Conservation (phyloP, 306 rosid species). For the Vicia faba region DNA sequence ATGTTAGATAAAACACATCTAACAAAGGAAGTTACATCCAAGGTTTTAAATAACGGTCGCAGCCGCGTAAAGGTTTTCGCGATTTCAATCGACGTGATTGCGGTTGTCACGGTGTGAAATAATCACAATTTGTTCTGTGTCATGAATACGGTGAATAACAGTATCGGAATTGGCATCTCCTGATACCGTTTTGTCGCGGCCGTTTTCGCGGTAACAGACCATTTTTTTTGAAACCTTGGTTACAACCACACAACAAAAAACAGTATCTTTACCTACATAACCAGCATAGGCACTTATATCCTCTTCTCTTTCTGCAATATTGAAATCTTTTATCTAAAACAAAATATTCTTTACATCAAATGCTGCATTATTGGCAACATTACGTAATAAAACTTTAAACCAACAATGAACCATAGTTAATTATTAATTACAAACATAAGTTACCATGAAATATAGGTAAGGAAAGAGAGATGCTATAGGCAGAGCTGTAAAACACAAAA, state of each 20-base stretch:
- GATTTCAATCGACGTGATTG: too few species aligned
- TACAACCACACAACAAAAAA: neutral
- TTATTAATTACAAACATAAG: conserved; percentile 13
- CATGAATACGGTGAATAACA: too few species aligned
- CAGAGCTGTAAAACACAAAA: conserved; percentile 36
- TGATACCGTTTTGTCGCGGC: too few species aligned
- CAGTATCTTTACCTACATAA: conserved; percentile 58
- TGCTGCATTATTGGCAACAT: neutral
- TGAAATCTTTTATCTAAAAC: conserved; percentile 67
- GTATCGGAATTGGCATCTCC: too few species aligned
- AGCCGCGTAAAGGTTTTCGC: too few species aligned
- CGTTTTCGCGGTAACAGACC: too few species aligned
- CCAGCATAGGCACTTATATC: conserved; percentile 82
- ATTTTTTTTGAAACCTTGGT: too few species aligned
- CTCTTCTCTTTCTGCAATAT: conserved; percentile 71
- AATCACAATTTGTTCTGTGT: too few species aligned
- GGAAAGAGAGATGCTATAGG: conserved; percentile 48
- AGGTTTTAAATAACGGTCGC: too few species aligned
- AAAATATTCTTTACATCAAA: neutral
- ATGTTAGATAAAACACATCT: neutral
- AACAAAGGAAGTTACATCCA: neutral
- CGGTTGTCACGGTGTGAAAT: too few species aligned
- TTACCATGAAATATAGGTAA: conserved; percentile 46
- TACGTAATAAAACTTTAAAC: too few species aligned
- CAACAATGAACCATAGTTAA: neutral